Conservation (phyloP, 768 basidiomycete genomes). For the Phanerodontia chrysosporium region DNA sequence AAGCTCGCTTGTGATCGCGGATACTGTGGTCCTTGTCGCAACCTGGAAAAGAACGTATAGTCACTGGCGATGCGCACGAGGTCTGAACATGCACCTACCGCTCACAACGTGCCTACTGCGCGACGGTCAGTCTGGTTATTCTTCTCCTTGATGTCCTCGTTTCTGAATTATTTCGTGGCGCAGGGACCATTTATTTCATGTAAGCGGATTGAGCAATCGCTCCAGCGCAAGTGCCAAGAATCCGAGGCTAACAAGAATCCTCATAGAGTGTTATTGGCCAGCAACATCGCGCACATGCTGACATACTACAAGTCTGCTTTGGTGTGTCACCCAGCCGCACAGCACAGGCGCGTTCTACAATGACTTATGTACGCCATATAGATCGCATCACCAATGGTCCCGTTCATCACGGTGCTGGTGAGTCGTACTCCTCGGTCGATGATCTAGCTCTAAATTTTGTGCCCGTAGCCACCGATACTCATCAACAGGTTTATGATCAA, state of each 20-base stretch:
- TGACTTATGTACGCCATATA: not conserved
- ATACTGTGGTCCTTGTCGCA: not conserved
- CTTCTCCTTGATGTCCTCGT: not conserved
- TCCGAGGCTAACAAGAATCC: not conserved
- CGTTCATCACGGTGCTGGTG: not conserved
- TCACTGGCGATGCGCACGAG: not conserved
- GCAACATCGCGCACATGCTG: not conserved
- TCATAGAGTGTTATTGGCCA: not conserved
- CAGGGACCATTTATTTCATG: not conserved
- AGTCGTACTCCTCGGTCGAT: not conserved
- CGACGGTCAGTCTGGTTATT: not conserved
- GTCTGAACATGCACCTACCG: not conserved
- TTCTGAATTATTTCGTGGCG: not conserved
- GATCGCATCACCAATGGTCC: not conserved
- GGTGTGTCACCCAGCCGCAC: not conserved
- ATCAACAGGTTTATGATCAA: not conserved
- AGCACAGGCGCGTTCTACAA: not conserved
- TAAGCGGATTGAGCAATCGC: not conserved
- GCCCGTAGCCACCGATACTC: not conserved
- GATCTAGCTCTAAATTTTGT: not conserved
- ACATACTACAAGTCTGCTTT: not conserved
- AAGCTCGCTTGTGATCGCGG: not conserved
- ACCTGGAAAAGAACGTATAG: not conserved
- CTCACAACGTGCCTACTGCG: not conserved
- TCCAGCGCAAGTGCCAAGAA: not conserved